Conservation (phyloP, 2,329 filamentous ascomycete genomes). For the Fusarium pininemorale region DNA sequence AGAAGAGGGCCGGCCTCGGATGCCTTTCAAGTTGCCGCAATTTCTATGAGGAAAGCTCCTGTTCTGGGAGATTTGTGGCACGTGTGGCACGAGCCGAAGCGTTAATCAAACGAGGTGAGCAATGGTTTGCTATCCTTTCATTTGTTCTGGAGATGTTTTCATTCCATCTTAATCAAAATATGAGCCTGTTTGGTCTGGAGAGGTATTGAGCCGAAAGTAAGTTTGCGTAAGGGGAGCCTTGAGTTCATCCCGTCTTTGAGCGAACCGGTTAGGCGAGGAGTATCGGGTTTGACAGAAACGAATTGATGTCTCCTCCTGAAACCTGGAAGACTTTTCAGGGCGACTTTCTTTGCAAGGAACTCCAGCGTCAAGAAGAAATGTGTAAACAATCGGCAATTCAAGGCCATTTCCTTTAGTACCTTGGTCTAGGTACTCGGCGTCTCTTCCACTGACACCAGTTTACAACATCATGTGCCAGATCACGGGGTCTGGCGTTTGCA, state of each 20-base stretch:
- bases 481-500: constrained; percentile 22
- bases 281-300: background rate
- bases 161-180: constrained; percentile 11
- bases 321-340: no score
- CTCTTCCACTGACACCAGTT: background rate
- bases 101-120: constrained; percentile 10
- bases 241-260: constrained; percentile 7
- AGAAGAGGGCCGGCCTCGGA: constrained; percentile 25
- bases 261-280: background rate
- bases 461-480: constrained; percentile 22
- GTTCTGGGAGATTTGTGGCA: constrained; percentile 32
- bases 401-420: background rate
- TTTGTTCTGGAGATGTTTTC: background rate
- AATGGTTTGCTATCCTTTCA: constrained; percentile 20
- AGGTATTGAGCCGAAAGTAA: constrained; percentile 1
- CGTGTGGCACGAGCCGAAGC: constrained; percentile 18
- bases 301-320: background rate
- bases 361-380: background rate
- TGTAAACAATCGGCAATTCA: background rate
- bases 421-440: background rate
- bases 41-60: constrained; percentile 23
- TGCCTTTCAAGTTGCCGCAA: constrained; percentile 15
- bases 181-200: background rate
- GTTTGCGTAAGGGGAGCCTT: constrained; percentile 7
- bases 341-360: background rate